Evolutionary conservation across 2,329 filamentous ascomycete genomes (phyloP), one percentile per base, ranked within the genome.

Genomic region (Ophiostoma australiae): DNA sequence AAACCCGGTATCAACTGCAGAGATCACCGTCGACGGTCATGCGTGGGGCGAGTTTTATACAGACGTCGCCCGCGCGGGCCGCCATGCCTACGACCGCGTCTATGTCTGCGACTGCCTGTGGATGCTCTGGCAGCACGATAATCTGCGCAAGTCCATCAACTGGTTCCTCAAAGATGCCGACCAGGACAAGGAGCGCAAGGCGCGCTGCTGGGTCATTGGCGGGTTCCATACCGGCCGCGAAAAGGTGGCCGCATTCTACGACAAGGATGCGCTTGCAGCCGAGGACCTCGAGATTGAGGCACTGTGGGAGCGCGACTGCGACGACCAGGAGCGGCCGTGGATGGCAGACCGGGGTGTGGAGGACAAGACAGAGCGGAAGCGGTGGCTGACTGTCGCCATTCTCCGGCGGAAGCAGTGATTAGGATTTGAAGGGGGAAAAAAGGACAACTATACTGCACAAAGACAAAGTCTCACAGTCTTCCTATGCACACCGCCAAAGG

Each of bases 81-180:
- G 74, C 55, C 79, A 79, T 72, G 77, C 76, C 1, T 91, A 89
- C 76, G 87, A 87, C 66, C 84, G 88, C 71, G 82, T 93, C 58
- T 79, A 92, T n/a, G 88, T 87, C 0, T 88, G 89, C 73, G 90
- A 93, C 79, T 92, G 90, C 76, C 83, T 91, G 71, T 93, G 90
- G 90, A 91, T 92, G 88, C 86, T 87, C 1, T 85, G 84, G 81
- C 86, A 92, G 81, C 91, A 93, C 78, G 83, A 79, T n/a, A 90
- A 89, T 77, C 82, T 93, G 35, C 84, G 84, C 67, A 78, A 77
- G 61, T 91, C 89, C 33, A 86, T 92, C 76, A 78, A 83, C 5
- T 86, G 87, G 78, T 91, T 92, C 76, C 81, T 92, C 23, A 69
- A 69, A n/a, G 69, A 72, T 17, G 27, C 58, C 58, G 58, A 63